Base-by-base conservation (phyloP, 2,329 filamentous ascomycete genomes). In the Stachybotrys echinatus region DNA sequence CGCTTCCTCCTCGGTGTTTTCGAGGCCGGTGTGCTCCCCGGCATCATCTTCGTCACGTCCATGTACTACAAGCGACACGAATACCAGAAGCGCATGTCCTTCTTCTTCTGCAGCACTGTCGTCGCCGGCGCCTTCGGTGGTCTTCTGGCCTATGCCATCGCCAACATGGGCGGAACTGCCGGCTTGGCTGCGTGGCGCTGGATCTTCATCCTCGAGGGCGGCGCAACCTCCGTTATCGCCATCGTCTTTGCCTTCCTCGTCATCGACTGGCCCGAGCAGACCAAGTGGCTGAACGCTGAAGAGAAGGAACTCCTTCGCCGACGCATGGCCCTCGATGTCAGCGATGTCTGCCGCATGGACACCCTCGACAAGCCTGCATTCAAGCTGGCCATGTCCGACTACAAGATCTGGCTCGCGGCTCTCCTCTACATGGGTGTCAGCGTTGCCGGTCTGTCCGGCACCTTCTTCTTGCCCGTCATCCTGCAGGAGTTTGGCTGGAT, bases 1-100 rank as follows among this genome's bases (percentile, higher is more conserved):
- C 65, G 69, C 3, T 67, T 72, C 50, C 61, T 74, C 6, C 59
- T 74, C 18, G 72, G 69, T 17, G 55, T 66, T 14, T 69, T 71
- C 39, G 72, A 73, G 54, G 65, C 68, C 19, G 69, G 67, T 20
- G 56, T 71, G 3, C 52, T 63, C 1, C 61, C 61, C 2, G 62
- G 61, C 12, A 70, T 72, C 50, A 65, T 75, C 23, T 75, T 75
- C 57, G 59, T 76, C 21, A 72, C 72, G 1, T 73, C 72, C 18
- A 72, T 71, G 60, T 79, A 74, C 59, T 79, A 79, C 60, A 71
- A 70, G 49, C 65, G 73, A 22, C 68, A 74, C 53, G 74, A 79
- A 57, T 70, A 74, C 37, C 74, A 77, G 57, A 68, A 66, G 57
- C 72, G 75, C 48, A 66, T 74, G 53, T 70, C 65, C 48, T 60